Evolutionary conservation across 768 basidiomycete genomes (phyloP), one percentile per base, ranked within the genome.

Genomic region (Hypholoma fasciculare): DNA sequence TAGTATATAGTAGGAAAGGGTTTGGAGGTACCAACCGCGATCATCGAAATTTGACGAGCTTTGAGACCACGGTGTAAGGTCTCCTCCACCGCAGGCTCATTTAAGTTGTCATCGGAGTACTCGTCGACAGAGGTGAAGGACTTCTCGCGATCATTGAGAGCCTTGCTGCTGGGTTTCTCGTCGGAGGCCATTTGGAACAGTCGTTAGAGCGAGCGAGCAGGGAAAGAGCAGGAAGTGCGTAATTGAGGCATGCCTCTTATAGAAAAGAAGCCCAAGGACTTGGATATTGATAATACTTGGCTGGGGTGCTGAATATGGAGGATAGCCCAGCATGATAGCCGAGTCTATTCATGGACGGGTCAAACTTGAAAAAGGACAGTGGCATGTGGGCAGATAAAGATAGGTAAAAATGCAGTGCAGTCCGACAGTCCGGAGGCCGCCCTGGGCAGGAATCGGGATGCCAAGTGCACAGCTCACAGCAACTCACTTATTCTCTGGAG

Each of bases 1-100:
- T n/a, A 8, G 42, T 43, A 12, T 12, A 9, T 36, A 20, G 17
- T 17, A 40, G 30, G 42, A 48, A 19, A 26, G 23, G 12, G n/a
- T 19, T 19, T 30, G 14, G 5, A 34, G 38, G 51, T 47, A 64
- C 71, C 47, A 61, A 79, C 77, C 53, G 82, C 82, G 59, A 86
- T 84, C 80, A 84, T 81, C 23, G 80, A 82, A 49, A 81, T 79
- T 59, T 83, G 80, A 23, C 80, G 73, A 13, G 81, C 80, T 61
- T 83, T 78, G 49, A 82, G 74, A 27, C 78, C 81, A 42, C 80
- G 76, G 58, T 81, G 81, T 39, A 84, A 68, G 39, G 70, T 77
- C 39, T 76, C 63, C 49, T 71, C 69, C 42, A 65, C 55, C 8
- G 69, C 60, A 16, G 78, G 76, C 37, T 78, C 76, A 17, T 71